Conservation (phyloP, 768 basidiomycete species). For the Chlorophyllum brunneum region DNA sequence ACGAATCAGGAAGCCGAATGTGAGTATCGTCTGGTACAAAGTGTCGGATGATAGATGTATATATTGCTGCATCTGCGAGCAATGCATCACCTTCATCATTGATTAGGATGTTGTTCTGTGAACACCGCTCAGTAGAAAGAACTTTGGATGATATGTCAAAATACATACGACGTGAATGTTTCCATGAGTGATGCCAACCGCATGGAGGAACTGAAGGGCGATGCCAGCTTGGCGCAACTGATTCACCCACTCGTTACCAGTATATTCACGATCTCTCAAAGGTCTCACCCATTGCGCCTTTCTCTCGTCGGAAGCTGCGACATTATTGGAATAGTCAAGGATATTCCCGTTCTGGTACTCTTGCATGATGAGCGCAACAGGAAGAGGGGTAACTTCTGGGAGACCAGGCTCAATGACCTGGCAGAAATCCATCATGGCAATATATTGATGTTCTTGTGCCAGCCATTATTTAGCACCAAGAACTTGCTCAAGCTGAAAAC, state of each 20-base stretch:
- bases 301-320: background rate
- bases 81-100: background rate
- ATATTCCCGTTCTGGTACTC: constrained; percentile 6
- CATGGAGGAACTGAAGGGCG: background rate
- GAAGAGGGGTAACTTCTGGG: background rate
- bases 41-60: background rate
- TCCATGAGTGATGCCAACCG: background rate
- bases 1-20: background rate
- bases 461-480: background rate
- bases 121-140: background rate
- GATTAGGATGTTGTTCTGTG: constrained; percentile 4
- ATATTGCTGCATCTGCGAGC: background rate
- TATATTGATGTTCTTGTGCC: background rate
- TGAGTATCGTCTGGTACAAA: background rate
- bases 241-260: no score
- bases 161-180: background rate
- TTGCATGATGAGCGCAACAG: constrained; percentile 1
- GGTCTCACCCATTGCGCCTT: background rate
- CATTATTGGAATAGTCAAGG: background rate
- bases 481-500: background rate
- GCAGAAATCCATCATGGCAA: background rate
- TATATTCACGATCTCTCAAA: no score
- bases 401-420: background rate
- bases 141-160: background rate
- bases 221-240: background rate